A percentile compares a stretch with the other conserved stretches of the same genome.
These are phyloP conservation scores for Verticillium zaregamsianum DNA, from an alignment of 2,329 filamentous ascomycete genomes.

Conservation along the genomic window DNA sequence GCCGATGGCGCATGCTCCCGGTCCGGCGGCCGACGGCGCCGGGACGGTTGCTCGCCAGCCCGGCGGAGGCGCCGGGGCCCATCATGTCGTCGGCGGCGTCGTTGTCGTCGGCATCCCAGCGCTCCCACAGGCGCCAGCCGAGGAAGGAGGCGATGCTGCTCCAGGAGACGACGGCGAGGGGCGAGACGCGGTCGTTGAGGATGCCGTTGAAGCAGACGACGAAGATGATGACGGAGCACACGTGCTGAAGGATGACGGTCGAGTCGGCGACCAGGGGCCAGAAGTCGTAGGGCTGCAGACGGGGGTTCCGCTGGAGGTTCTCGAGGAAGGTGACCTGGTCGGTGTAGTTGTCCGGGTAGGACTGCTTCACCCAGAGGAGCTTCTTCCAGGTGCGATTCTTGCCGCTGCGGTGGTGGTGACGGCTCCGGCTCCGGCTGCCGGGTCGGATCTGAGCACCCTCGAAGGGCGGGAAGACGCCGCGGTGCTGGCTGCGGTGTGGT, in stretches of 20 bases:
- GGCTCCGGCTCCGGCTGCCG: constrained; percentile 41
- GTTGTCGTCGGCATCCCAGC: constrained; percentile 75
- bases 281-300: constrained; percentile 93
- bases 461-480: constrained; percentile 25
- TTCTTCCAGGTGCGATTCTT: constrained; percentile 81
- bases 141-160: constrained; percentile 77
- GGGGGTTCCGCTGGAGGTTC: constrained; percentile 89
- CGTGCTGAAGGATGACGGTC: constrained; percentile 94
- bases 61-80: constrained; percentile 9
- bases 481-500: constrained; percentile 46
- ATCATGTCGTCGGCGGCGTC: constrained; percentile 36
- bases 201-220: constrained; percentile 92
- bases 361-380: constrained; percentile 95
- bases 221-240: constrained; percentile 92
- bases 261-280: constrained; percentile 95
- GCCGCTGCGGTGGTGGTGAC: constrained; percentile 62
- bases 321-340: constrained; percentile 96
- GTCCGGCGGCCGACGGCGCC: constrained; percentile 5
- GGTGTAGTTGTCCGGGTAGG: constrained; percentile 98
- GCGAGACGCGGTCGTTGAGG: constrained; percentile 79
- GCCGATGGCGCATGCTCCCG: constrained; percentile 19
- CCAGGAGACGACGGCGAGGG: constrained; percentile 82
- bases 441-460: constrained; percentile 8
- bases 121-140: constrained; percentile 89
- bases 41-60: not conserved